Evolutionary conservation across 106 monocot genomes (phyloP).

Genomic region (Platanthera zijinensis): DNA sequence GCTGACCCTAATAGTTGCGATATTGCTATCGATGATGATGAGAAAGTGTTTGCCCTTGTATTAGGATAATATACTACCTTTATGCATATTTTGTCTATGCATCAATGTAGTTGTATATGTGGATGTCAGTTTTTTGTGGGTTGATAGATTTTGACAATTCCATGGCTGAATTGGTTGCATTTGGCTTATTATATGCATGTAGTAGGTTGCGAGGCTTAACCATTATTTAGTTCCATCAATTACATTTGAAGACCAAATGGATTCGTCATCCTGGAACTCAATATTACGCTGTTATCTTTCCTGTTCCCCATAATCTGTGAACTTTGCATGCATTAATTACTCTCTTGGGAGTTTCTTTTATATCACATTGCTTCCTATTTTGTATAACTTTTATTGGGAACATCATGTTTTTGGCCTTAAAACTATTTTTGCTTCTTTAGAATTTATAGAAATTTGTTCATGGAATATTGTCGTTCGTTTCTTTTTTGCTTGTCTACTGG

Average conservation of each 20-base stretch:
- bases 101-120: too few species aligned
- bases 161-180: not conserved
- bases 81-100: too few species aligned
- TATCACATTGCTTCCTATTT: not conserved
- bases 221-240: not conserved
- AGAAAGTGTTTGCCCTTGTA: too few species aligned
- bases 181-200: not conserved
- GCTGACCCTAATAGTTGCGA: too few species aligned
- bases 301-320: not conserved
- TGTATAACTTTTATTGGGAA: not conserved
- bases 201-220: not conserved
- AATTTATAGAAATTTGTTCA: not conserved
- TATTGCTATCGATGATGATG: too few species aligned
- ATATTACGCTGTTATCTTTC: not conserved
- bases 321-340: not conserved
- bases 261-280: not conserved
- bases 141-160: too few species aligned
- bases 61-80: too few species aligned
- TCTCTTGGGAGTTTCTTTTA: not conserved
- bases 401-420: not conserved
- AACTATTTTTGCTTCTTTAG: not conserved
- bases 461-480: constrained; percentile 2
- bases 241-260: not conserved
- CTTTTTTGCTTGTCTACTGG: not conserved
- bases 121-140: too few species aligned